Conservation (phyloP, 2,329 filamentous ascomycete species). For the Neonectria neomacrospora region DNA sequence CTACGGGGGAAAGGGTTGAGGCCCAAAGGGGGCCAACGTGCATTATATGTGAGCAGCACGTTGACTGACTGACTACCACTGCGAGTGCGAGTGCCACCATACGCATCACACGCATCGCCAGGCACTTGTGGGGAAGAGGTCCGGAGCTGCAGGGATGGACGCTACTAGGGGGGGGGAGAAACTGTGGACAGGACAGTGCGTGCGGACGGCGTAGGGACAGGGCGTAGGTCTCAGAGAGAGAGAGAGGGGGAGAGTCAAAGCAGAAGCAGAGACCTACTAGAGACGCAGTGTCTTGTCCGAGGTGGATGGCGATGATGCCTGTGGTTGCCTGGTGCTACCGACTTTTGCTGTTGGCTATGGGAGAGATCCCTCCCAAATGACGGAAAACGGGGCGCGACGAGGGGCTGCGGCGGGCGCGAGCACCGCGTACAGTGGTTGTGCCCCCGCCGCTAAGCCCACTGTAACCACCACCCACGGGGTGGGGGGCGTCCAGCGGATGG, state of each 20-base stretch:
- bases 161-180: slow-evolving; percentile 1
- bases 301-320: slow-evolving; percentile 41
- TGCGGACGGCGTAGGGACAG: not conserved
- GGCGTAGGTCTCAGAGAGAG: slow-evolving; percentile 5
- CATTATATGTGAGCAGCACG: slow-evolving; percentile 25
- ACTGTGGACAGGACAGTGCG: slow-evolving; percentile 15
- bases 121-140: slow-evolving; percentile 19
- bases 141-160: slow-evolving; percentile 19
- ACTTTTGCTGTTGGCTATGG: slow-evolving; percentile 35
- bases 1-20: slow-evolving; percentile 17
- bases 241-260: no score
- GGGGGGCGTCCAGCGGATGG: slow-evolving; percentile 11
- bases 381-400: slow-evolving; percentile 44
- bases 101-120: slow-evolving; percentile 11
- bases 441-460: slow-evolving; percentile 41
- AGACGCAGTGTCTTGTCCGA: slow-evolving; percentile 32
- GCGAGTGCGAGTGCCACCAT: slow-evolving; percentile 8
- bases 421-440: slow-evolving; percentile 46
- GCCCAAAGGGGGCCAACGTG: slow-evolving; percentile 24
- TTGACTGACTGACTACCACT: slow-evolving; percentile 4
- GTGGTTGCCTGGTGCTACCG: slow-evolving; percentile 48
- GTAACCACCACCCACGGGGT: slow-evolving; percentile 28
- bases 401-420: slow-evolving; percentile 40
- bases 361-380: slow-evolving; percentile 40
- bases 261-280: no score